Percentiles rank a stretch among this genome's conserved stretches.
These are phyloP conservation scores for Dendrobium chrysotoxum DNA, from an alignment of 106 monocot genomes.

Conservation along the genomic window DNA sequence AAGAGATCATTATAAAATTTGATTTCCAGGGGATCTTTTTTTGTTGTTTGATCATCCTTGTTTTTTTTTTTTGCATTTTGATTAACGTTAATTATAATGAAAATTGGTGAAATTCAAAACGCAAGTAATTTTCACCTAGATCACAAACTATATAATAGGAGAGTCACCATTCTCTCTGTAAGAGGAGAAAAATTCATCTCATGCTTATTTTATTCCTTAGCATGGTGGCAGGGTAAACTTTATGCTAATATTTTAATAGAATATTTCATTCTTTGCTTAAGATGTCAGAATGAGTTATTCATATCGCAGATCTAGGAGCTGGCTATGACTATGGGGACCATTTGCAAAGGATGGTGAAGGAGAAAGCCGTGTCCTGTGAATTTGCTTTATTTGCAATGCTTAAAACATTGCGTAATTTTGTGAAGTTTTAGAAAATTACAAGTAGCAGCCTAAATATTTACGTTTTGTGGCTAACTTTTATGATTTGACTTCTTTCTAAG, in stretches of 20 bases:
- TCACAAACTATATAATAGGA: no score
- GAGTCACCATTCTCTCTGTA: no score
- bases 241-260: not conserved
- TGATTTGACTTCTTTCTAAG: not conserved
- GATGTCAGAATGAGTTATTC: not conserved
- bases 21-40: no score
- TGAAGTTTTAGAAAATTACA: not conserved
- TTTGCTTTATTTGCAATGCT: not conserved
- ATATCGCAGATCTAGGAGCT: not conserved
- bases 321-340: not conserved
- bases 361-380: not conserved
- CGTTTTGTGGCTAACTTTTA: not conserved
- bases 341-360: not conserved
- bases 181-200: no score
- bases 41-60: no score
- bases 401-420: not conserved
- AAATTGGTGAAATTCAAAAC: no score
- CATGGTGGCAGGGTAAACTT: not conserved
- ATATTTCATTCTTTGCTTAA: not conserved
- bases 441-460: not conserved
- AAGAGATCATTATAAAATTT: no score
- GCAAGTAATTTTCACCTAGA: no score
- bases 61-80: no score
- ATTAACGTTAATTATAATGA: no score
- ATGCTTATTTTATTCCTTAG: no score